These are phyloP conservation scores for Castanea sativa DNA, from an alignment of 306 rosid genomes.

Conservation along the genomic window DNA sequence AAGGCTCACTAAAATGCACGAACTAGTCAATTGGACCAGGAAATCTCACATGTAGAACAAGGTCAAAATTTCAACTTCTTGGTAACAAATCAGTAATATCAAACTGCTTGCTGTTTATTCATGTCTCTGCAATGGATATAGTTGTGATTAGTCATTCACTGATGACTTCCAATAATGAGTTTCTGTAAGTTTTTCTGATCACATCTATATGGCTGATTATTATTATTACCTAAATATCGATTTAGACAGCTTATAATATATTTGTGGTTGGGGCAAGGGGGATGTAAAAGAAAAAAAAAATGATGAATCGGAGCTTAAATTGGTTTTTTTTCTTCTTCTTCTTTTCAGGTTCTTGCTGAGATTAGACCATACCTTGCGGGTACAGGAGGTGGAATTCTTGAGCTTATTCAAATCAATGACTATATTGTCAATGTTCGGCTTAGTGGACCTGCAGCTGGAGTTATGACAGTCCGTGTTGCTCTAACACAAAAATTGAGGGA, in stretches of 20 bases:
- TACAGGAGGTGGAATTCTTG: slow-evolving; percentile 91
- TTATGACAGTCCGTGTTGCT: slow-evolving; percentile 92
- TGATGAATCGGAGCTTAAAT: background rate
- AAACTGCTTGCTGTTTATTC: background rate
- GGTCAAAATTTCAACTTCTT: background rate
- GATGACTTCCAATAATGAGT: background rate
- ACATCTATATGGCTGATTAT: slow-evolving; percentile 1
- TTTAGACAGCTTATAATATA: background rate
- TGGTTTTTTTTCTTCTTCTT: background rate
- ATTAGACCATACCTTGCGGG: slow-evolving; percentile 94
- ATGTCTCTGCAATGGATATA: background rate
- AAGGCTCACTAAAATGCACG: background rate
- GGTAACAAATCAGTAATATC: background rate
- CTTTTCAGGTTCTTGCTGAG: slow-evolving; percentile 81
- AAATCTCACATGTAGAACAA: background rate
- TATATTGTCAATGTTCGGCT: slow-evolving; percentile 73
- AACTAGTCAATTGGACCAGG: background rate
- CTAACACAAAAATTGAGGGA: slow-evolving; percentile 89
- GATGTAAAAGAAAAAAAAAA: no score
- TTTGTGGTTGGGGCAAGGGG: background rate
- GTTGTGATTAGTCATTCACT: background rate
- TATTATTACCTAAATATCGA: slow-evolving; percentile 1
- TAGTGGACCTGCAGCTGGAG: slow-evolving; percentile 89
- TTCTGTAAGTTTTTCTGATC: background rate
- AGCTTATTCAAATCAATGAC: slow-evolving; percentile 66